Evolutionary conservation across 345 rosid genomes (phyloP), one percentile per base, ranked within the genome.

Genomic region (Lepidium aucheri): DNA sequence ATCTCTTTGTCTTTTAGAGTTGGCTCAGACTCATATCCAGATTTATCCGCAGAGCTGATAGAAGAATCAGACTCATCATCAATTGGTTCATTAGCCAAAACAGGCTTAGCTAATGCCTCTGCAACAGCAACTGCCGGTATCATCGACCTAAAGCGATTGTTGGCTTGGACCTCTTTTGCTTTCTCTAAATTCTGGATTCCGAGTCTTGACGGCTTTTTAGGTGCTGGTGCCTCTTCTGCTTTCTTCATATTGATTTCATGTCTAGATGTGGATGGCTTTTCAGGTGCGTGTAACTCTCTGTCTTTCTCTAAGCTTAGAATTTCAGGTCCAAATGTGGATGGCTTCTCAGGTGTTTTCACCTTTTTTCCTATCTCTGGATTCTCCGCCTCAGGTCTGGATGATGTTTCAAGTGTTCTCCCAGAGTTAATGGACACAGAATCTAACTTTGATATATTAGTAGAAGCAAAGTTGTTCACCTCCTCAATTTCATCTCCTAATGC

Each of bases 21-120:
- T 45, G 68, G 44, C 30, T 67, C 73, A 60, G 68, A 67, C 22
- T 74, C 73, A 46, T 60, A 59, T 53, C 68, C 73, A 36, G 72
- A 66, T 34, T 66, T 40, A 26, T 60, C 63, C 15, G 7, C 73
- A 43, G 63, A 74, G 44, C 64, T 51, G 22, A 59, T 17, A 35
- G 68, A 67, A 45, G 39, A 67, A 67, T 32, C 57, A 60, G 67
- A 36, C 8, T 30, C 68, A 14, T n/a, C 35, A 53, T 14, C 73
- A 33, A 67, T 1, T 28, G 30, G 22, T 39, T 39, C 63, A 74
- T 54, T 60, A 41, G 18, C 30, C 73, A 52, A 53, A 59, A 1
- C 30, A 42, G 67, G 1, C 55, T 35, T 43, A 2, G 20, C 20
- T 20, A 43, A 15, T 9, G 24, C 54, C 44, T 50, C 49, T 15